phyloP scores from a whole-genome alignment of 176 grass and related monocot genomes.

The Rhipidocladum racemiflorum region DNA sequence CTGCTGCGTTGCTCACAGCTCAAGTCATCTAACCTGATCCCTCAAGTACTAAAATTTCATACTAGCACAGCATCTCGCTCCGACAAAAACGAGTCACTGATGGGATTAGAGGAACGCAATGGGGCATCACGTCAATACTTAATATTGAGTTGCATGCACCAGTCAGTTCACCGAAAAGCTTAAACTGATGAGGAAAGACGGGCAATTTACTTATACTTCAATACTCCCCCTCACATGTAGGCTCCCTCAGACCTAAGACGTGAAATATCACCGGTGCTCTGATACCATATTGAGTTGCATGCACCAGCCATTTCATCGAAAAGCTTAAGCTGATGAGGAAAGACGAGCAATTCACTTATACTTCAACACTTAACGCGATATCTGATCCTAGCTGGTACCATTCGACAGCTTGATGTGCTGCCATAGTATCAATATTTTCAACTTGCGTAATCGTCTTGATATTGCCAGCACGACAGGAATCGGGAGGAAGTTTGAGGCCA shows the following conservation, averaged over 20 bases:
- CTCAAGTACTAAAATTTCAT: not conserved
- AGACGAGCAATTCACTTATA: too few relatives aligned
- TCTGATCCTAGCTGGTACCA: not conserved
- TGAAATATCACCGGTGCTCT: too few relatives aligned
- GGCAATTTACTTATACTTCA: too few relatives aligned
- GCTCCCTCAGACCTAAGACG: too few relatives aligned
- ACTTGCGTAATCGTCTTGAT: not conserved
- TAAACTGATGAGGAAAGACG: too few relatives aligned
- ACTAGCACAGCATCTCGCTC: not conserved
- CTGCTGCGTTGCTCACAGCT: not conserved
- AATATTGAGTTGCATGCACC: too few relatives aligned
- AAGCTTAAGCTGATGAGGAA: too few relatives aligned
- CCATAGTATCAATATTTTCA: not conserved
- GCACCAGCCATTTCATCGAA: too few relatives aligned
- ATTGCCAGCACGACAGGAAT: not conserved
- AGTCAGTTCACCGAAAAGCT: too few relatives aligned
- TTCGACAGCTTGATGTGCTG: not conserved
- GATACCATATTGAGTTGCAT: too few relatives aligned
- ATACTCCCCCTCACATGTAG: too few relatives aligned
- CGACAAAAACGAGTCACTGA: conserved; percentile 16
- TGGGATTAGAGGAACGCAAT: conserved; percentile 1
- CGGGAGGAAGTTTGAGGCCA: not conserved
- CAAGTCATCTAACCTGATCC: not conserved
- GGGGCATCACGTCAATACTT: not conserved
- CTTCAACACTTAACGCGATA: not conserved